phyloP scores from a whole-genome alignment of 257 asterid genomes.

The Cynanchum wilfordii region DNA sequence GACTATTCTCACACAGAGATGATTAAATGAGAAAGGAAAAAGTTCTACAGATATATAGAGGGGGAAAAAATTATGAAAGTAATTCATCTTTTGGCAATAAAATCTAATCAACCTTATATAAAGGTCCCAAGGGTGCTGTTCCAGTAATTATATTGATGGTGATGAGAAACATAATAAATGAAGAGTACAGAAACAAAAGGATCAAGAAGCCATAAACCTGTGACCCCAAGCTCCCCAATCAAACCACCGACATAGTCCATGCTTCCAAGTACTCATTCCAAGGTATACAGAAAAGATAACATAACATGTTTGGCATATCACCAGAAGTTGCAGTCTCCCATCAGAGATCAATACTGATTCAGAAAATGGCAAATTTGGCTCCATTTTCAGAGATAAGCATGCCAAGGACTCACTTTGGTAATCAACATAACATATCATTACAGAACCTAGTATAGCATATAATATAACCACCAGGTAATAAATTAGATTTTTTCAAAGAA shows the following conservation, averaged over 20 bases:
- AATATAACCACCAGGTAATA: not conserved
- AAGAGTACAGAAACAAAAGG: not conserved
- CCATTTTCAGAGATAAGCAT: not conserved
- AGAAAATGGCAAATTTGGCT: not conserved
- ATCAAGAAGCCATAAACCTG: not conserved
- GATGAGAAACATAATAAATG: not conserved
- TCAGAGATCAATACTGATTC: not conserved
- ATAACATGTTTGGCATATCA: no score
- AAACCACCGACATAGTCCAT: not conserved
- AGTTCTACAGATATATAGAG: not conserved
- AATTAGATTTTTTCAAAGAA: not conserved
- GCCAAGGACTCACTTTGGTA: not conserved
- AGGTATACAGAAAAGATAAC: not conserved
- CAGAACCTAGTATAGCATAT: not conserved
- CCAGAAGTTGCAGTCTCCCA: not conserved
- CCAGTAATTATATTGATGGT: not conserved
- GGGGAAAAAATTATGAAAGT: not conserved
- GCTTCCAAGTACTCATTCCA: not conserved
- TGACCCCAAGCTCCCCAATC: not conserved
- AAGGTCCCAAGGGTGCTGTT: not conserved
- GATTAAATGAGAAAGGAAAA: not conserved
- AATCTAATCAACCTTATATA: not conserved
- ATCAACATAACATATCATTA: not conserved
- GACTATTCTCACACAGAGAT: not conserved
- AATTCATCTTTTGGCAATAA: not conserved